Base-by-base conservation (phyloP, 2,329 filamentous ascomycete genomes). In the Neonectria hederae region DNA sequence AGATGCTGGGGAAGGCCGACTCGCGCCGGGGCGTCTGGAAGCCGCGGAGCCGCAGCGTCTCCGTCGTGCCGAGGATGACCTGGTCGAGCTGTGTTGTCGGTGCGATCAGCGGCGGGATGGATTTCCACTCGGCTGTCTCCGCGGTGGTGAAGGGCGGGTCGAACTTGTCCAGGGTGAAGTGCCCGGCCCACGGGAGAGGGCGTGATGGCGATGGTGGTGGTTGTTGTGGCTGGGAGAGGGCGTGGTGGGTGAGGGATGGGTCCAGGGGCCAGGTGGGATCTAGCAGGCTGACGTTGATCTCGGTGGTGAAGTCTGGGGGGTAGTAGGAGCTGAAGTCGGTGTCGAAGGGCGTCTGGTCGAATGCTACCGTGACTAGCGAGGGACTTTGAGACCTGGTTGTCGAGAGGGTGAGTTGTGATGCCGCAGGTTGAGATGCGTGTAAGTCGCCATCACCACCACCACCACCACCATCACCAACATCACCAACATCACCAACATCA, bases 1-100 rank as follows among this genome's bases (percentile, higher is more conserved):
- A 69, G 30, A 75, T 74, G 54, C 70, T 73, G 1, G 70, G 71
- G 32, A 74, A 75, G 8, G 55, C 46, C 0, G 67, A 54, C n/a
- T 65, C 53, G 1, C 57, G 54, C 9, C 30, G 11, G 55, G 46
- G 5, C 7, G 45, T 10, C 5, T 55, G 51, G 40, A 68, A 57
- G 19, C 65, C 63, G 4, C 54, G 32, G 3, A 52, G 60, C 11
- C 66, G 66, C 19, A 66, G 48, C 17, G 51, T 54, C 49, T 66
- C 60, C 7, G 66, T 68, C 10, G 64, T 68, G 21, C 54, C 58
- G 49, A 66, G 56, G 35, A 68, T 68, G 24, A 68, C 63, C 1
- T 64, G 51, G 45, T 68, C 66, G 32, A 66, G 63, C 14, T 68
- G 66, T 9, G 63, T 67, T 13, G 65, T 66, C 17, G 59, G 63